phyloP scores from a whole-genome alignment of 129 eudicot species.

The Helianthus annuus region HanXRQr2.0-SUNRISE NC_035437.2:7695246-7695745 shows the following conservation, averaged over 20 bases:
- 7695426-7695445: no score
- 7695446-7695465: no score
- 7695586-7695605: no score
- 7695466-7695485: neutral
- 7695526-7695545: neutral
- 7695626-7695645: neutral
- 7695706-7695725: neutral
- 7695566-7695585: neutral
- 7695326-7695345: no score
- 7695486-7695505: neutral
- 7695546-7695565: neutral
- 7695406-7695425: no score
- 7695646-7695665: constrained; percentile 28
- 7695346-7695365: no score
- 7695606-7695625: neutral
- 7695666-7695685: constrained; percentile 21
- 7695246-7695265: no score
- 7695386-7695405: no score
- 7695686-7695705: neutral
- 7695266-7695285: no score
- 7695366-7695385: no score
- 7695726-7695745: neutral
- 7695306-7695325: no score
- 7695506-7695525: neutral
- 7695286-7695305: no score